Conservation (phyloP, 139 green algal species). For the Haematococcus sp. region DNA sequence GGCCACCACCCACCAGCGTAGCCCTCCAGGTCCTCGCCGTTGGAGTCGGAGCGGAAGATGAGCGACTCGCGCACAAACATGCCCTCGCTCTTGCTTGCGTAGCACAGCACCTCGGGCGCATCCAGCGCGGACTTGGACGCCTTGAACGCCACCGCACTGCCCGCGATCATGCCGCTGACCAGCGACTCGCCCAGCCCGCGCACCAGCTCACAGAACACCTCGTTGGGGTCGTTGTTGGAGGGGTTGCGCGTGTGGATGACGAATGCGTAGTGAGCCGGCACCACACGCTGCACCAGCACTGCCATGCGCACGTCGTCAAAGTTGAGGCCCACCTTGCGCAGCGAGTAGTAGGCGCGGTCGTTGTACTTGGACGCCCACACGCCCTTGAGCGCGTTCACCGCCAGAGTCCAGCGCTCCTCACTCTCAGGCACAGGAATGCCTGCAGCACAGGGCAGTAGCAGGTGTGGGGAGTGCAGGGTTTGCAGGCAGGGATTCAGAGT, state of each 20-base stretch:
- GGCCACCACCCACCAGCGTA: conserved; percentile 76
- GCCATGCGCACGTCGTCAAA: conserved; percentile 96
- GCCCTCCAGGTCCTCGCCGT: conserved; percentile 94
- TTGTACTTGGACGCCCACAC: conserved; percentile 99
- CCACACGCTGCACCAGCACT: conserved; percentile 91
- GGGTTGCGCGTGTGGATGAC: conserved; percentile 99
- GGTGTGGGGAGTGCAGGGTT: background rate
- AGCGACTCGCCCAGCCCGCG: conserved; percentile 93
- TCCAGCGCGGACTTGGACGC: conserved; percentile 71
- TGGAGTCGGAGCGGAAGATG: conserved; percentile 94
- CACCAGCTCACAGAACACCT: conserved; percentile 97
- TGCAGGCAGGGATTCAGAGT: background rate
- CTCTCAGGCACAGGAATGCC: conserved; percentile 75
- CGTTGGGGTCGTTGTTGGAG: conserved; percentile 66
- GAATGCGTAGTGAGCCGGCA: conserved; percentile 94
- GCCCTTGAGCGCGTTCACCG: conserved; percentile 65
- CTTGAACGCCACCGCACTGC: conserved; percentile 81
- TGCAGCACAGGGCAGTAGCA: conserved; percentile 7
- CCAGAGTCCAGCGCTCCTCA: conserved; percentile 70
- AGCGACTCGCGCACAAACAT: conserved; percentile 88
- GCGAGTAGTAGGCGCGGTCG: conserved; percentile 83
- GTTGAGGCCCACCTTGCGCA: conserved; percentile 79
- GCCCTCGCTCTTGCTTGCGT: conserved; percentile 85
- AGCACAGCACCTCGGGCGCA: conserved; percentile 76
- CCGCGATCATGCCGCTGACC: conserved; percentile 90